Conservation (phyloP, 768 basidiomycete species). For the Suillus paluster region DNA sequence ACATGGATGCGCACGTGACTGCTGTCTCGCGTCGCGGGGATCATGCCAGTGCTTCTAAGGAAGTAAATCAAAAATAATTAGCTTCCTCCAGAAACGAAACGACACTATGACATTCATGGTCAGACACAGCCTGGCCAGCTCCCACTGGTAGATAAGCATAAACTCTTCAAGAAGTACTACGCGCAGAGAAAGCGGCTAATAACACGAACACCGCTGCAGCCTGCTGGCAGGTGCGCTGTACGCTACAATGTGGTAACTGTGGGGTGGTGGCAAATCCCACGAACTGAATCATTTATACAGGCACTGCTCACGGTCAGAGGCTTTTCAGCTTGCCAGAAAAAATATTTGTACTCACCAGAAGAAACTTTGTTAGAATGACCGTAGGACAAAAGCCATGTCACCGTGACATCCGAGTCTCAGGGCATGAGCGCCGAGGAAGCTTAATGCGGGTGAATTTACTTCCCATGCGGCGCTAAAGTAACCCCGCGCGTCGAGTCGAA, state of each 20-base stretch:
- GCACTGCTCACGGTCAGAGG: background rate
- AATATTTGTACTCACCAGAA: conserved; percentile 6
- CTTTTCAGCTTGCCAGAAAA: background rate
- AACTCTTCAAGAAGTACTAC: background rate
- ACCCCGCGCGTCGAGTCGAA: background rate
- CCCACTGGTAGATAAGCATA: background rate
- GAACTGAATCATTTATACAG: background rate
- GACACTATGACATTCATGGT: background rate
- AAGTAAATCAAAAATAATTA: conserved; percentile 11
- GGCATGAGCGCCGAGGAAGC: background rate
- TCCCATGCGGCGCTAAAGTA: background rate
- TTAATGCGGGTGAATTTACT: conserved; percentile 1
- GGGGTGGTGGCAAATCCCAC: conserved; percentile 4
- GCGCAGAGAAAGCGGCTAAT: background rate
- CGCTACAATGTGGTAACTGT: background rate
- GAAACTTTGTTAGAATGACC: background rate
- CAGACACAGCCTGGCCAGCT: background rate
- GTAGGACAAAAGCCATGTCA: conserved; percentile 2
- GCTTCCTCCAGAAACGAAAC: background rate
- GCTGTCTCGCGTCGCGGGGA: conserved; percentile 1
- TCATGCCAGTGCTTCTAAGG: conserved; percentile 7
- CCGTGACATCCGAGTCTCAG: background rate
- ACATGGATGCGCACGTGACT: conserved; percentile 14
- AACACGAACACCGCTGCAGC: background rate
- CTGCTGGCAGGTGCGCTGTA: conserved; percentile 9